Base-by-base conservation (phyloP, 306 rosid species). In the Quercus robur region DNA sequence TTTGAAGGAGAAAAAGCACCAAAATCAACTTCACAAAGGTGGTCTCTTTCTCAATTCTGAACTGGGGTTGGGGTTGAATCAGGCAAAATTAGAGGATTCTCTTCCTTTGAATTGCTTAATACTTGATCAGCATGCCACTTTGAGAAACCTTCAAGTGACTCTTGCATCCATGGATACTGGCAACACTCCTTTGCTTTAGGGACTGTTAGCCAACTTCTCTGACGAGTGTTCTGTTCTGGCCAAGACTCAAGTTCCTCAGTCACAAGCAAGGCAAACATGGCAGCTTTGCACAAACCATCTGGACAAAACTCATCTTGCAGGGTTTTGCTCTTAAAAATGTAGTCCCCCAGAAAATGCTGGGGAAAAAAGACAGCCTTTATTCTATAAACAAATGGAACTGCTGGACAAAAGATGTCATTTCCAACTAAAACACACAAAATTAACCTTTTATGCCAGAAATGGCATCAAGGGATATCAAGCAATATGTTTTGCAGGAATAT, bases 201-300 rank as follows among this genome's bases (percentile, higher is more conserved):
- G 30, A 82, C 57, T 57, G 86, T 64, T 28, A 82, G 77, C 89
- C 89, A 85, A 71, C 81, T 79, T 76, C 89, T 82, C 26, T 76
- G 74, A 23, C 89, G 89, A 72, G 80, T 79, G 75, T 74, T 82
- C 69, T 79, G 80, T 71, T 86, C 89, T 20, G 89, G 89, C 86
- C 89, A 86, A 58, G 25, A 69, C 66, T 68, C 56, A 2, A 86
- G 86, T 78, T 86, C 86, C 80, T 83, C 89, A 15, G 75, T 83
- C 74, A 86, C 89, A 49, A 76, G 84, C 82, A 86, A 70, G 21
- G 78, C 85, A 70, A 73, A 86, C 86, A 86, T 74, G 17, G 82
- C 82, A 41, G 89, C 86, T 81, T 69, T 86, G 83, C 89, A 83
- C 59, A 76, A 23, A 12, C 89, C 89, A 66, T 80, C 73, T 0